Conservation (phyloP, 768 basidiomycete species). For the Lentinula aciculospora region DNA sequence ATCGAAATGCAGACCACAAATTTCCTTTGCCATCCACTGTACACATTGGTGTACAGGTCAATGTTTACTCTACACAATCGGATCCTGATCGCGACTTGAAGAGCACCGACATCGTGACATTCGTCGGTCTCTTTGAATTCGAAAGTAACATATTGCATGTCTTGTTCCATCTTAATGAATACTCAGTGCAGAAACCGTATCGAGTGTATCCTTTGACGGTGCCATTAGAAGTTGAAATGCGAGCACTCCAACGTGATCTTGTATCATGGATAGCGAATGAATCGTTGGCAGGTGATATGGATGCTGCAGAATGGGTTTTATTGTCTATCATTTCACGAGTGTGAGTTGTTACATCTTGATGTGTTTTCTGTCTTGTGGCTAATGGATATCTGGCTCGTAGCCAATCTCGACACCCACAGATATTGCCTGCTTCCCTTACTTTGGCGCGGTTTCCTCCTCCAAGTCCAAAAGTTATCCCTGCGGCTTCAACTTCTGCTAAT, state of each 20-base stretch:
- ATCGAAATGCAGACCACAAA: conserved; percentile 43
- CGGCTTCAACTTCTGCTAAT: not conserved
- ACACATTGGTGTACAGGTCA: conserved; percentile 71
- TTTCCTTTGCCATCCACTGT: conserved; percentile 47
- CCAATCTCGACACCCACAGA: conserved; percentile 58
- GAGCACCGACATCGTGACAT: conserved; percentile 57
- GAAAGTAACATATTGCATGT: conserved; percentile 62
- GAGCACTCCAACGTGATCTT: conserved; percentile 43
- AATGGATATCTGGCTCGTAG: conserved; percentile 31
- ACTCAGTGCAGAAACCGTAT: conserved; percentile 19
- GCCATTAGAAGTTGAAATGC: conserved; percentile 8
- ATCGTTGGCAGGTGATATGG: conserved; percentile 59
- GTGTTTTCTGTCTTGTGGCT: not conserved
- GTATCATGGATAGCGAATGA: conserved; percentile 71
- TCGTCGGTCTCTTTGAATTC: conserved; percentile 67
- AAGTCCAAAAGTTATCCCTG: not conserved
- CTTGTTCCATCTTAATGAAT: conserved; percentile 36
- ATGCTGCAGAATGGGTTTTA: conserved; percentile 73
- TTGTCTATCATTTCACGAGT: conserved; percentile 54
- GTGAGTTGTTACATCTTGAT: conserved; percentile 34
- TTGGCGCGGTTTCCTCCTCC: conserved; percentile 19
- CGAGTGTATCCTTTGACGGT: conserved; percentile 33
- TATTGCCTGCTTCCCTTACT: conserved; percentile 47
- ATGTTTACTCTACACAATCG: conserved; percentile 34
- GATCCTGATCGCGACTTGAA: conserved; percentile 30